Base-by-base conservation (phyloP, 768 basidiomycete species). In the Suillus discolor region DNA sequence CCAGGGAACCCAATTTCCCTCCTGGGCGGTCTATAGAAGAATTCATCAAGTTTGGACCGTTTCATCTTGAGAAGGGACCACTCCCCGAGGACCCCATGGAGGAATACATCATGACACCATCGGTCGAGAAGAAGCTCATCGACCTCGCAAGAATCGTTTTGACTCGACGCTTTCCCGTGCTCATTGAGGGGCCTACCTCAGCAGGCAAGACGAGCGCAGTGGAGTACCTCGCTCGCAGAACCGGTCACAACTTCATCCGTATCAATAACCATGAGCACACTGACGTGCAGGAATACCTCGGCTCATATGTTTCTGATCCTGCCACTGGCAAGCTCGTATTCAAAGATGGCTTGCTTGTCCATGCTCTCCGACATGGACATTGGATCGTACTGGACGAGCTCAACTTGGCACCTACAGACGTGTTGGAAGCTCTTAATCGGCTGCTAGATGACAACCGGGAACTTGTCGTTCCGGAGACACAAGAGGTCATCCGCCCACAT, bases 231-330 rank as follows among this genome's bases (percentile, higher is more conserved):
- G 97, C 97, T 6, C 87, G 87, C 66, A 85, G 92, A 63, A 97
- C 96, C 0, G 97, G 97, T 0, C 97, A 99, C 80, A 88, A 85
- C 42, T 99, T 98, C 76, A 89, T 99, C 38, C 93, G 97, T 47
- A 97, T 99, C 83, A 99, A 99, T 80, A 99, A 99, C 72, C 97
- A 99, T 79, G 97, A 99, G 68, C 97, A 99, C 73, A 99, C 97
- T 6, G 97, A 99, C 73, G 97, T 99, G 60, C 97, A 99, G 73
- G 97, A 99, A 74, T 99, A 99, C 73, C 84, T 99, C 55, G 97
- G 97, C 3, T 95, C 95, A 0, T 99, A 99, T 73, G 88, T 96
- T 28, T 96, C 97, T 3, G 96, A 99, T 75, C 88, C 95, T 9
- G 74, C 85, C 16, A 94, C 95, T 0, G 97, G 97, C n/a, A 96